Conservation (phyloP, 2,329 filamentous ascomycete genomes). For the Aspergillus jensenii region DNA sequence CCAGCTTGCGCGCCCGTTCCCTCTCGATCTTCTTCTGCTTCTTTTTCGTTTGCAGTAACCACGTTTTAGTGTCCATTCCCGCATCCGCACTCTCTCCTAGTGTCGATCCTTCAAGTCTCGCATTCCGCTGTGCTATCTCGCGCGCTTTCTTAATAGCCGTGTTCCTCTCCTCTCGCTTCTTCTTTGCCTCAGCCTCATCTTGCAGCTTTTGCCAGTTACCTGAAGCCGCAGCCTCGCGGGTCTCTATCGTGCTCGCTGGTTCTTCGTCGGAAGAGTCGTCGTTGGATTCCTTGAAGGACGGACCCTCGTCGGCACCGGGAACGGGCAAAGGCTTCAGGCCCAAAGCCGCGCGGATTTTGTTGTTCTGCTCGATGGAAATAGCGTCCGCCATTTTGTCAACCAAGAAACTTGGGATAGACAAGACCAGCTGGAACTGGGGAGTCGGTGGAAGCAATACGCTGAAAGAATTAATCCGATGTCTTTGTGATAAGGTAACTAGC, state of each 20-base stretch:
- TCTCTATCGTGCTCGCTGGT: conserved; percentile 78
- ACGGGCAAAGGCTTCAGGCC: conserved; percentile 88
- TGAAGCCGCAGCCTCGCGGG: conserved; percentile 47
- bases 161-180: conserved; percentile 74
- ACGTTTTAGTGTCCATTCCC: conserved; percentile 75
- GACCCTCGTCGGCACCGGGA: conserved; percentile 61
- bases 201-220: conserved; percentile 58
- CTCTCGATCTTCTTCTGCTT: conserved; percentile 84
- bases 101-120: conserved; percentile 76
- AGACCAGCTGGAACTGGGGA: neutral
- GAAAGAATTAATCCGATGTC: neutral
- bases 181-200: conserved; percentile 71
- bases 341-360: conserved; percentile 84
- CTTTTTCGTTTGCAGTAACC: conserved; percentile 89
- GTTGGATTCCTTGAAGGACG: conserved; percentile 56
- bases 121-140: conserved; percentile 74
- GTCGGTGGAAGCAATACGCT: neutral
- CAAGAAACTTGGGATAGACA: neutral
- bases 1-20: conserved; percentile 66
- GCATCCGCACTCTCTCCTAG: conserved; percentile 72
- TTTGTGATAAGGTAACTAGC: neutral
- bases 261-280: conserved; percentile 63
- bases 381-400: conserved; percentile 49
- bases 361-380: conserved; percentile 86
- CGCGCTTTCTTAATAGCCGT: conserved; percentile 83